Conservation (phyloP, 1,284 basidiomycete species). For the Peniophora sp. region DNA sequence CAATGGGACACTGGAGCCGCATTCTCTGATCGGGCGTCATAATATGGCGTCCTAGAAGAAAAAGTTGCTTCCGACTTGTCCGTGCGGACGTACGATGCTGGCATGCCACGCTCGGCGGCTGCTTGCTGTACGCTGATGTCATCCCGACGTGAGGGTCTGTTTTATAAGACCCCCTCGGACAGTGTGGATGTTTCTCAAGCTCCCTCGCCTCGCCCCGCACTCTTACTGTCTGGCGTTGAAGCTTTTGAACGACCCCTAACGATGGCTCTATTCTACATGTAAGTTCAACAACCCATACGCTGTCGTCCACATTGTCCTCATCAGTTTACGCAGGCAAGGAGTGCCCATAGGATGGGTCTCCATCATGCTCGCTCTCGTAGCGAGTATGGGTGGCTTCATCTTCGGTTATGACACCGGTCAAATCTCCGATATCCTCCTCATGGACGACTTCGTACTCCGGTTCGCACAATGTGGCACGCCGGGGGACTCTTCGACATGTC, state of each 20-base stretch:
- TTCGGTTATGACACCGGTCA: constrained; percentile 76
- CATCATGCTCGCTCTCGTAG: constrained; percentile 60
- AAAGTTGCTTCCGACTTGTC: too few relatives aligned
- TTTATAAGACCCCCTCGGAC: too few relatives aligned
- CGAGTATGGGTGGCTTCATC: constrained; percentile 76
- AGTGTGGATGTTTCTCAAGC: too few relatives aligned
- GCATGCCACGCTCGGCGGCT: too few relatives aligned
- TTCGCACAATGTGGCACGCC: constrained; percentile 46
- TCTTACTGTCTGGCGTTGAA: background rate
- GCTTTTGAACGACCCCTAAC: background rate
- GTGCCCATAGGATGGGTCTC: constrained; percentile 53
- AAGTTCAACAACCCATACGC: too few relatives aligned
- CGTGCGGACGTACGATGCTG: too few relatives aligned
- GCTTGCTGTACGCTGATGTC: too few relatives aligned
- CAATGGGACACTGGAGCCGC: too few relatives aligned
- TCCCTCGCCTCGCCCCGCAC: too few relatives aligned
- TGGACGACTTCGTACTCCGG: constrained; percentile 63
- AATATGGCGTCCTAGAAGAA: too few relatives aligned
- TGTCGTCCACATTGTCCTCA: background rate
- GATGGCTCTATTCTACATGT: constrained; percentile 16
- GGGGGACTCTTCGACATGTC: constrained; percentile 32
- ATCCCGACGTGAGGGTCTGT: too few relatives aligned
- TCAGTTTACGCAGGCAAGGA: constrained; percentile 19
- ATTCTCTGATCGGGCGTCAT: too few relatives aligned
- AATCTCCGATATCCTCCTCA: constrained; percentile 70